Evolutionary conservation across 176 grass and related monocot genomes (phyloP).

Genomic region (Aechmea fasciata): DNA sequence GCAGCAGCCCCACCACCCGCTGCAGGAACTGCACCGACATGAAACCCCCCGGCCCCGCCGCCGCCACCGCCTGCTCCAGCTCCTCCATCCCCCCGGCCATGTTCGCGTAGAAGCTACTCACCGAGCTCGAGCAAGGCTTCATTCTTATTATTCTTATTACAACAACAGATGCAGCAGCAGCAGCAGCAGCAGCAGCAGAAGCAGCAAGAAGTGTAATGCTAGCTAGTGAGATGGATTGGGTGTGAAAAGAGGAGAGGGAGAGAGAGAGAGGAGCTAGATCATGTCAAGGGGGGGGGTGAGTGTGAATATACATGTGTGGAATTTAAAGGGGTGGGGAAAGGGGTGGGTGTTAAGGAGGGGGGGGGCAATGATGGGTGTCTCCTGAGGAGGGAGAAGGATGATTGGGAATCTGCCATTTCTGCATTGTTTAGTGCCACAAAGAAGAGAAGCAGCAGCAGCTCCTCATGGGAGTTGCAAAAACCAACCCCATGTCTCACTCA

Average conservation of each 20-base stretch:
- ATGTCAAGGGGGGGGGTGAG: not conserved
- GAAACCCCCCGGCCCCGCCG: conserved; percentile 12
- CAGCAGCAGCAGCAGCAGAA: not conserved
- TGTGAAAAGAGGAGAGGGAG: conserved; percentile 13
- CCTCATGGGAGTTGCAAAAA: conserved; percentile 28
- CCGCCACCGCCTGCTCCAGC: conserved; percentile 24
- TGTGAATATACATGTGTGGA: conserved; percentile 8
- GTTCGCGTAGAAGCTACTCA: conserved; percentile 67
- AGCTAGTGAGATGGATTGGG: conserved; percentile 5
- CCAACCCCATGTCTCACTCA: conserved; percentile 28
- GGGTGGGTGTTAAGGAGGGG: not conserved
- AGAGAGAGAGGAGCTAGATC: too few species aligned
- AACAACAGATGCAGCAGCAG: not conserved
- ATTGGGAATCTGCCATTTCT: conserved; percentile 38
- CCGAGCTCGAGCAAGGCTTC: conserved; percentile 27
- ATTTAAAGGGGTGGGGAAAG: conserved; percentile 18
- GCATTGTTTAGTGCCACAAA: conserved; percentile 19
- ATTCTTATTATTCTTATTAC: not conserved
- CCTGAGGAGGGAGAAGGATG: conserved; percentile 48
- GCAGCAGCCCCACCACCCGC: conserved; percentile 39
- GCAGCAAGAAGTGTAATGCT: not conserved
- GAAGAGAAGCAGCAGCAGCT: not conserved
- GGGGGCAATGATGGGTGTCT: conserved; percentile 69
- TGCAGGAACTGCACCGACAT: conserved; percentile 45
- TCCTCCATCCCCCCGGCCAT: conserved; percentile 73